A percentile compares a stretch with the other conserved stretches of the same genome.
phyloP scores from a whole-genome alignment of 2,329 filamentous ascomycete genomes.

The Apiospora sp. region DNA sequence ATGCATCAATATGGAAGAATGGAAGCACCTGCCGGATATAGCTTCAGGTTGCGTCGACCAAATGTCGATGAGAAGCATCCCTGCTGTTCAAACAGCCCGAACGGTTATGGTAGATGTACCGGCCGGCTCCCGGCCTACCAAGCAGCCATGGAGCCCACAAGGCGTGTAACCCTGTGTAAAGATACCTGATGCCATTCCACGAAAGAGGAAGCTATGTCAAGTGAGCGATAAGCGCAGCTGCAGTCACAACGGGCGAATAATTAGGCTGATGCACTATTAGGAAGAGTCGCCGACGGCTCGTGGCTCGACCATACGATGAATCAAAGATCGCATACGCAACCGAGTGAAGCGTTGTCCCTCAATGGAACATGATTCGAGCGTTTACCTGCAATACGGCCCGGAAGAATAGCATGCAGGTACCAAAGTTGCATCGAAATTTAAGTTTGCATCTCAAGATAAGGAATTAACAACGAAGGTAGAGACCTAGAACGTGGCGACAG shows the following conservation, averaged over 20 bases:
- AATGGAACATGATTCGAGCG: neutral
- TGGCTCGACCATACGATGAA: neutral
- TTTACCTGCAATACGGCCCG: neutral
- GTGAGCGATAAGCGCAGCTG: neutral
- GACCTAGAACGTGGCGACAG: neutral
- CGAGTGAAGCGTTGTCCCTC: neutral
- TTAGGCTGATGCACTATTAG: constrained; percentile 1
- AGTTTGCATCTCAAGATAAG: neutral
- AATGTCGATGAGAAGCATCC: neutral
- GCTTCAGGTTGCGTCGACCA: neutral
- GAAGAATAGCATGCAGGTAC: neutral
- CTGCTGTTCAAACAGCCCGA: neutral
- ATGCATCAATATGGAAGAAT: neutral
- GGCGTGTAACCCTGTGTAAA: neutral
- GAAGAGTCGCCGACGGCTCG: neutral
- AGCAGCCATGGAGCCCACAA: neutral
- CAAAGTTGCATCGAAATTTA: neutral
- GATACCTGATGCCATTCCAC: neutral
- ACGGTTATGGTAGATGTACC: neutral
- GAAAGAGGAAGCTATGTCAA: neutral
- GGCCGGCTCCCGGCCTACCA: neutral
- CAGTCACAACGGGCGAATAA: neutral
- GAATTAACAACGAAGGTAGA: neutral
- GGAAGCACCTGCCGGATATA: neutral
- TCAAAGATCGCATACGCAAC: neutral